Base-by-base conservation (phyloP, 345 rosid species). In the Aegle marmelos region DNA sequence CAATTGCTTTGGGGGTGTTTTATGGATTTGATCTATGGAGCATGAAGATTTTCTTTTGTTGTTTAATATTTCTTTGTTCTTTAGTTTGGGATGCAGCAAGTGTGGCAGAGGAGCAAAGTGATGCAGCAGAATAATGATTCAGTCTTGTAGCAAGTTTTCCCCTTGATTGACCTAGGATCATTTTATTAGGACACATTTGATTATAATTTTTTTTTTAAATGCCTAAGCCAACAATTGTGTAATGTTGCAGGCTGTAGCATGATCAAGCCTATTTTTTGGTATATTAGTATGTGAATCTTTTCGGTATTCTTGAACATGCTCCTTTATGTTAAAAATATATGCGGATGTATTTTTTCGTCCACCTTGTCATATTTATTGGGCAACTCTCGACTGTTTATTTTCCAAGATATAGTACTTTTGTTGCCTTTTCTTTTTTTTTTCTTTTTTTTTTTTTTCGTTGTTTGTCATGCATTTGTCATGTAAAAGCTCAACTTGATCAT, bases 31-130 rank as follows among this genome's bases (percentile, higher is more conserved):
- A 39, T 63, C 36, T 69, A n/a, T 30, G n/a, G 76, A 78, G 75
- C 50, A 19, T 27, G 34, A 25, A 79, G 21, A 30, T 6, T 70
- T 25, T 24, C n/a, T 11, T n/a, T 17, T 48, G 33, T 62, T 41
- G 61, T 50, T 45, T 74, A 63, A 63, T 48, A 21, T 4, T 54
- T 54, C 34, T 31, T 45, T 36, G 37, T 41, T 28, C 57, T 50
- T 10, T 17, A 61, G 27, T 45, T 45, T 76, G 65, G 64, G 53
- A 53, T 50, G 53, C 77, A 69, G 83, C 60, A 27, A 57, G 68
- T 30, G 84, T 36, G 73, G 61, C 79, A n/a, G 77, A 77, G 17
- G 81, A 78, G 71, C 78, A 41, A 21, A 41, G 31, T n/a, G 72
- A 67, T 81, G 58, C 77, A 57, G 53, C 50, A 14, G 77, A 79